Evolutionary conservation across 2,329 filamentous ascomycete genomes (phyloP).

Genomic region (Epichloe bromicola): DNA sequence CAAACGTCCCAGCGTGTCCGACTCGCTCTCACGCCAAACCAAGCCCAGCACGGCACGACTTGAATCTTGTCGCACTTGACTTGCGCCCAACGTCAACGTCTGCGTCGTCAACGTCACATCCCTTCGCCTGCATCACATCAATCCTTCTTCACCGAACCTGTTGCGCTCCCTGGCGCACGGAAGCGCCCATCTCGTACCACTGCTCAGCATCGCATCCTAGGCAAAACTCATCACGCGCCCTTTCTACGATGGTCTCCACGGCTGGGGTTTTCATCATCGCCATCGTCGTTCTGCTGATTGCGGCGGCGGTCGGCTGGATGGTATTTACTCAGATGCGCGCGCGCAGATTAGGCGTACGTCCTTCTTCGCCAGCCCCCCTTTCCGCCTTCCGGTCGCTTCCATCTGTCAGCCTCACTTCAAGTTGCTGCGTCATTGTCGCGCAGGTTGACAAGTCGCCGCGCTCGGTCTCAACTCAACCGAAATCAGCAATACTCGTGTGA

Average conservation of each 20-base stretch:
- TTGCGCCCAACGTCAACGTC: background rate
- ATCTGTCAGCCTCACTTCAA: too few relatives aligned
- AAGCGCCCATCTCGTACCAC: background rate
- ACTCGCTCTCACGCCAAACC: too few relatives aligned
- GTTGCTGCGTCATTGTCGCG: background rate
- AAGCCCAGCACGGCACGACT: background rate
- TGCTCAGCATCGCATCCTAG: background rate
- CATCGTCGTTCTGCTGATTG: constrained; percentile 47
- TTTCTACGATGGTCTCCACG: constrained; percentile 38
- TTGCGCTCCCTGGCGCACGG: background rate
- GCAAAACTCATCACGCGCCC: background rate
- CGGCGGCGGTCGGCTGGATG: constrained; percentile 51
- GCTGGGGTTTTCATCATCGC: constrained; percentile 61
- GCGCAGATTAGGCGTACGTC: constrained; percentile 52
- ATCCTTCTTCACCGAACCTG: too few relatives aligned
- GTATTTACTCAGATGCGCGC: constrained; percentile 61
- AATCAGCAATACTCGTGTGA: too few relatives aligned
- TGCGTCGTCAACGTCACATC: background rate
- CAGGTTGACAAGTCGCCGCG: background rate
- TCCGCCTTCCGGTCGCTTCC: background rate
- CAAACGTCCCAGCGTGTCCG: background rate
- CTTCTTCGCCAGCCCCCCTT: background rate
- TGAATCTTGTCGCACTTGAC: too few relatives aligned
- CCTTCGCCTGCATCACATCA: background rate
- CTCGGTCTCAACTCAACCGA: too few relatives aligned